Base-by-base conservation (phyloP, 176 grass and related monocot genomes). In the Bromus sterilis region DNA sequence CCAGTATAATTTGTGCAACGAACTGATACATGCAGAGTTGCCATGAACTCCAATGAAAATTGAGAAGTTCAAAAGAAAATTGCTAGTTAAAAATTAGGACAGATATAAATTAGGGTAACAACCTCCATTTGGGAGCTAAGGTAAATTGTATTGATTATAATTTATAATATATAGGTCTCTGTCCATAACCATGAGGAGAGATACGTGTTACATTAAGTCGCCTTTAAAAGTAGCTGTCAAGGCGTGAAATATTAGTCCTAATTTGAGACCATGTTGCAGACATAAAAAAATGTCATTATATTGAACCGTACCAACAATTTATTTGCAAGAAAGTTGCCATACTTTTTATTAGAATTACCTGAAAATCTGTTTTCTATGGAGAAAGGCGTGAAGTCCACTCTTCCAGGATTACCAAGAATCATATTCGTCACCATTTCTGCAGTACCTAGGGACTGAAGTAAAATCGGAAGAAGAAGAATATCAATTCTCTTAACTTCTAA, bases 361-460 rank as follows among this genome's bases (percentile, higher is more conserved):
- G 80, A 86, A 91, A 98, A 98, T 78, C 95, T 90, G 30, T 81
- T 76, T 49, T 83, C 57, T 49, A 93, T 90, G 67, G 92, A 89
- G 88, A 89, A 94, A 74, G 95, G 92, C 14, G 32, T 85, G 56
- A 24, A 61, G 77, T 94, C 84, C 74, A 98, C 90, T 83, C 87
- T 89, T 76, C 63, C 80, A 79, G 78, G 34, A 71, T 91, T 91
- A 53, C 81, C 90, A 66, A 93, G 25, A 82, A 98, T 94, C 95
- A 98, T 98, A 71, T 98, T 66, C 4, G 84, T 68, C 31, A 93
- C 90, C 95, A 98, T 98, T 91, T 98, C 95, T 83, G 95, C 95
- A 82, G 95, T 98, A 66, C 89, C 92, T 79, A 97, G 58, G 69
- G 92, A 87, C 94, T 97, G 86, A 80, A 81, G 76, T 79, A 94